phyloP scores from a whole-genome alignment of 495 filamentous ascomycete genomes.

The Oleoguttula mirabilis region DNA sequence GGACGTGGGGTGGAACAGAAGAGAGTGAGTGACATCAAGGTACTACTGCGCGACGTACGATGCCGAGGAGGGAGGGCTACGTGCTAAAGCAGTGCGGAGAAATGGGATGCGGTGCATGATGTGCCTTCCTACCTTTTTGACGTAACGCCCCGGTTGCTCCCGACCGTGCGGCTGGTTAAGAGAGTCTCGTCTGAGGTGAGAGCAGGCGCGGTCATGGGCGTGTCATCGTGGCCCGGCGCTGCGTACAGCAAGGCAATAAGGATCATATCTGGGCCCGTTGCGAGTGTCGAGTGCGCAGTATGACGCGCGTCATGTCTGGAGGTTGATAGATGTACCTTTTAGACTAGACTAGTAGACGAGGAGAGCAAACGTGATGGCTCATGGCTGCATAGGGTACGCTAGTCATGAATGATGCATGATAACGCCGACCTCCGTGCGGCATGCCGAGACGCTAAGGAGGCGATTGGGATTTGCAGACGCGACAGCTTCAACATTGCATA shows the following conservation, averaged over 20 bases:
- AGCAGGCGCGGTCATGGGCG: not conserved
- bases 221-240: not conserved
- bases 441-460: too few species aligned
- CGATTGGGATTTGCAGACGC: too few species aligned
- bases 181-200: not conserved
- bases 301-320: too few species aligned
- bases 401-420: not conserved
- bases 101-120: not conserved
- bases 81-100: not conserved
- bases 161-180: not conserved
- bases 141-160: not conserved
- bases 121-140: not conserved
- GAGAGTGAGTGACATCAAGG: not conserved
- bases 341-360: too few species aligned
- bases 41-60: too few species aligned
- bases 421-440: not conserved
- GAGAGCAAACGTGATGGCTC: too few species aligned
- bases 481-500: too few species aligned
- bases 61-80: too few species aligned
- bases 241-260: too few species aligned
- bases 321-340: too few species aligned
- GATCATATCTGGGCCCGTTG: too few species aligned
- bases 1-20: not conserved
- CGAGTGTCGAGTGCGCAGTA: too few species aligned
- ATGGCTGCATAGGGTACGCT: not conserved